Percentiles rank a stretch among this genome's conserved stretches.
Evolutionary conservation across 2,329 filamentous ascomycete genomes (phyloP).

Genomic region (Fusarium nanum): DNA sequence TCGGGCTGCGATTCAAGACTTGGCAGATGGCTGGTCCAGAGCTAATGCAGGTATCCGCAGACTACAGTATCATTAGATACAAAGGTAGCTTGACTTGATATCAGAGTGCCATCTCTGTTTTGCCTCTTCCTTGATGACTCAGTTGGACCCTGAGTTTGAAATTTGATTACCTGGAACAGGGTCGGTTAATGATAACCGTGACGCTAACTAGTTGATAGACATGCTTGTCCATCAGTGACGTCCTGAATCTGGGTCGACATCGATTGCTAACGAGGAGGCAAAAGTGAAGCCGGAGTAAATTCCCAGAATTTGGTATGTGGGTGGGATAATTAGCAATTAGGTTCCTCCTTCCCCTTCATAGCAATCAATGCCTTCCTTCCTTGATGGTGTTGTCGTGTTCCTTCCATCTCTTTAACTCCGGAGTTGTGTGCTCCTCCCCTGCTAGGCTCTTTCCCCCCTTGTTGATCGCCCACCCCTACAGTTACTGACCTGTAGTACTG

Average conservation of each 20-base stretch:
- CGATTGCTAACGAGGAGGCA: neutral
- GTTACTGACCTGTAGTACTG: neutral
- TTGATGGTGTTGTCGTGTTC: constrained; percentile 17
- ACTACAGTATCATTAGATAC: neutral
- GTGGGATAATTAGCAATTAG: neutral
- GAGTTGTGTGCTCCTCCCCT: constrained; percentile 6
- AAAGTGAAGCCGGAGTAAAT: neutral
- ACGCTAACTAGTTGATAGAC: neutral
- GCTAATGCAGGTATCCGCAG: constrained; percentile 4
- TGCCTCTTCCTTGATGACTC: neutral
- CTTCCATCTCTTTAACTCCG: neutral
- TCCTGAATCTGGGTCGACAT: neutral
- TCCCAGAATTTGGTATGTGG: neutral
- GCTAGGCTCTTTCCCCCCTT: constrained; percentile 4
- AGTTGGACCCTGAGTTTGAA: constrained; percentile 9
- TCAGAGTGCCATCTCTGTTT: neutral
- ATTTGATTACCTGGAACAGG: neutral
- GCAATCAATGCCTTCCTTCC: neutral
- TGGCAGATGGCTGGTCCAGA: constrained; percentile 3
- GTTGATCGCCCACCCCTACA: constrained; percentile 1
- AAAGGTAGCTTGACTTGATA: neutral
- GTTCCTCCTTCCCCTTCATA: neutral
- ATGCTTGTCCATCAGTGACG: neutral
- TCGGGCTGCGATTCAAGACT: neutral
- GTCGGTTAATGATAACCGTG: constrained; percentile 31